Percentiles rank a stretch among this genome's conserved stretches.
Evolutionary conservation across 2,329 filamentous ascomycete genomes (phyloP).

Genomic region (Penicillium sp.): DNA sequence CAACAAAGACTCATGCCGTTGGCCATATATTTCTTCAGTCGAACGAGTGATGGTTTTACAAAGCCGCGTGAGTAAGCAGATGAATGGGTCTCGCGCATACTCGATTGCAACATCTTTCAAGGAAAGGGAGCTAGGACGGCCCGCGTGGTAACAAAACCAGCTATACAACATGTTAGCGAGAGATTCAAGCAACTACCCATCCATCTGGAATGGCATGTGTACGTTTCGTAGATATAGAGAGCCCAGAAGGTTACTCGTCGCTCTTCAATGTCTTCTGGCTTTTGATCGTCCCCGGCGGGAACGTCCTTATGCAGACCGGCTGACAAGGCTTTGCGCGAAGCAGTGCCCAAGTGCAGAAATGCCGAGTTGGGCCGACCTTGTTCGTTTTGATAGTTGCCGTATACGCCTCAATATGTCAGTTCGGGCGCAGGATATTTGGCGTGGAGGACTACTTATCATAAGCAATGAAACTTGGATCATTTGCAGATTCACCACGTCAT

Average conservation of each 20-base stretch:
- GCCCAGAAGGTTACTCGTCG: constrained; percentile 41
- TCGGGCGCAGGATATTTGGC: background rate
- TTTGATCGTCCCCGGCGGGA: constrained; percentile 30
- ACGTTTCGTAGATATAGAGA: constrained; percentile 47
- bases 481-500: constrained; percentile 47
- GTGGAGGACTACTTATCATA: constrained; percentile 42
- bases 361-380: constrained; percentile 44
- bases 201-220: constrained; percentile 10
- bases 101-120: constrained; percentile 39
- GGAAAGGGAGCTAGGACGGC: constrained; percentile 42
- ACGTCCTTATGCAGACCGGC: constrained; percentile 46
- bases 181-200: background rate
- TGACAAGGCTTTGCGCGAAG: constrained; percentile 44
- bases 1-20: constrained; percentile 40
- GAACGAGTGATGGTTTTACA: constrained; percentile 43
- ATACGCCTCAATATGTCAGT: constrained; percentile 14
- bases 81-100: constrained; percentile 39
- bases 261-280: constrained; percentile 36
- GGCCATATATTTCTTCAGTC: constrained; percentile 42
- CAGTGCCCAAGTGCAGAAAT: constrained; percentile 43
- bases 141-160: constrained; percentile 45
- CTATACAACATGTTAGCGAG: constrained; percentile 22
- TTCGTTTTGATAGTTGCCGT: constrained; percentile 47
- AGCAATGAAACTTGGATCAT: constrained; percentile 44
- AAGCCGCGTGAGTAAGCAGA: constrained; percentile 37